Evolutionary conservation across 2,329 filamentous ascomycete species (phyloP).

Genomic region (Cordyceps militaris): DNA sequence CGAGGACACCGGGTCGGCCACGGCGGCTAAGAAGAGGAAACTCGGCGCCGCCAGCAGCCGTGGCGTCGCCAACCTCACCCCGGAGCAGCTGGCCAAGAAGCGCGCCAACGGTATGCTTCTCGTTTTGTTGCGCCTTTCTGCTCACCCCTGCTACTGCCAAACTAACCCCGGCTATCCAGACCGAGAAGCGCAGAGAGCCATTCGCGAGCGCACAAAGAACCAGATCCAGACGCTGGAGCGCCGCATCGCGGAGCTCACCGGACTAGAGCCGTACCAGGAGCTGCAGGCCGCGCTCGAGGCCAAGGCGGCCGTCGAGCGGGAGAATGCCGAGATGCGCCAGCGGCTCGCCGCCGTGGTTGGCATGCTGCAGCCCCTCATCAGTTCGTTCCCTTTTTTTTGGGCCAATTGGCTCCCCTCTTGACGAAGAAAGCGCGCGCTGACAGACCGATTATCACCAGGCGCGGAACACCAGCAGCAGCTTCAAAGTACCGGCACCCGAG

Average conservation of each 20-base stretch:
- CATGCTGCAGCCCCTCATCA: conserved; percentile 54
- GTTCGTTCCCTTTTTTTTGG: not conserved
- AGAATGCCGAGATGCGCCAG: conserved; percentile 71
- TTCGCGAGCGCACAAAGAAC: conserved; percentile 72
- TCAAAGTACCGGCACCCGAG: conserved; percentile 12
- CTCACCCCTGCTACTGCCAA: not conserved
- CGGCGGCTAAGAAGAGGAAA: conserved; percentile 38
- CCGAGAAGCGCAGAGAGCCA: conserved; percentile 77
- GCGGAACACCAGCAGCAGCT: not conserved
- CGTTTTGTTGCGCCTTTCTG: not conserved
- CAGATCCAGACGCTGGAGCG: conserved; percentile 70
- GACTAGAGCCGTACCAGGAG: conserved; percentile 76
- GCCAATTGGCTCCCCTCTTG: no score
- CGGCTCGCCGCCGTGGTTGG: conserved; percentile 59
- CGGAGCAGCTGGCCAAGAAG: conserved; percentile 67
- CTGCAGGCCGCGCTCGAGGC: conserved; percentile 67
- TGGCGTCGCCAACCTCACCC: conserved; percentile 57
- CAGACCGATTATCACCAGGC: no score
- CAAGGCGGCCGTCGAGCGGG: conserved; percentile 69
- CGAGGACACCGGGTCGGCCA: not conserved
- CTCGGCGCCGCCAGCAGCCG: conserved; percentile 34
- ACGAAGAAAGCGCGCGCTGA: no score
- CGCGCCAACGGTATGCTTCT: conserved; percentile 45
- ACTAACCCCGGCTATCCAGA: conserved; percentile 38
- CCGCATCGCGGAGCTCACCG: conserved; percentile 67